phyloP scores from a whole-genome alignment of 2,329 filamentous ascomycete species.

The Colletotrichum lupini region DNA sequence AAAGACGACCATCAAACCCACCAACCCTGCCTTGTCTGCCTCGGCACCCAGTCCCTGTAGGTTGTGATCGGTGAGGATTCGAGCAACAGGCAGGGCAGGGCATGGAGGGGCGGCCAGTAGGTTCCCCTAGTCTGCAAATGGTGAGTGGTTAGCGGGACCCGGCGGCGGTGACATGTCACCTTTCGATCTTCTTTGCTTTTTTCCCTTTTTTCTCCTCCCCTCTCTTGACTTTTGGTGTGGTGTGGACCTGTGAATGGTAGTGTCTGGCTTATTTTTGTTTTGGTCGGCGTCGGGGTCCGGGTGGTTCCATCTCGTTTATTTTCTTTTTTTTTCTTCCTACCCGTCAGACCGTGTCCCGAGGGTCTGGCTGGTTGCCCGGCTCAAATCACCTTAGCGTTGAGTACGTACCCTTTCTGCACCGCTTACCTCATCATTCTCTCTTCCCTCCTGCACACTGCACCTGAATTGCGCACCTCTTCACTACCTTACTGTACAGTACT shows the following conservation, averaged over 20 bases:
- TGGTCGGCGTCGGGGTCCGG: constrained; percentile 1
- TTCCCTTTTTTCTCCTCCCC: constrained; percentile 11
- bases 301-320: constrained; percentile 2
- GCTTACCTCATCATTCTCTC: neutral
- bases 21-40: neutral
- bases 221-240: no score
- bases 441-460: neutral
- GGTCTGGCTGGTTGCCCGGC: constrained; percentile 26
- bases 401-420: constrained; percentile 18
- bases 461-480: no score
- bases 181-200: neutral
- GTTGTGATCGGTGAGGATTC: neutral
- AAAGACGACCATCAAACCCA: neutral
- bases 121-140: neutral
- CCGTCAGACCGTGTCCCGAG: neutral
- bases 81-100: neutral
- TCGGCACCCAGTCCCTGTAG: constrained; percentile 8
- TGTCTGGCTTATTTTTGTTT: constrained; percentile 18
- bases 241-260: no score
- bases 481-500: no score
- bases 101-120: neutral
- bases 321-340: neutral
- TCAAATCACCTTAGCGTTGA: neutral
- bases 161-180: constrained; percentile 16
- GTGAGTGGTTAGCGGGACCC: neutral